A percentile compares a stretch with the other conserved stretches of the same genome.
Conservation (phyloP, 768 basidiomycete species). For the Amanita phalloides region DNA sequence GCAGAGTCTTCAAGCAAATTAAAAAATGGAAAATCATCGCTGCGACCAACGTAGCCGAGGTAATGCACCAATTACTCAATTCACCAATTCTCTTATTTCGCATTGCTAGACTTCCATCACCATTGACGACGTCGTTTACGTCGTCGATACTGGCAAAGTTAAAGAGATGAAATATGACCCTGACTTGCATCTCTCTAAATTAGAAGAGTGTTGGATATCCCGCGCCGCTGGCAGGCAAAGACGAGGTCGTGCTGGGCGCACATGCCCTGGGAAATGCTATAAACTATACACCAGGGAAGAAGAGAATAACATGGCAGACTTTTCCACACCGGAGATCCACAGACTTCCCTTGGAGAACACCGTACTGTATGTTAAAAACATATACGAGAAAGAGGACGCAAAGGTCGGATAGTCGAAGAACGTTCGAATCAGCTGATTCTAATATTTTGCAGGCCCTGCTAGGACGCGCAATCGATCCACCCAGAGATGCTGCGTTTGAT, state of each 20-base stretch:
- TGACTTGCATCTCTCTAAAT: conserved; percentile 57
- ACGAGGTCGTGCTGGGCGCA: conserved; percentile 85
- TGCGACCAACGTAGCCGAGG: conserved; percentile 89
- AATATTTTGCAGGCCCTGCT: conserved; percentile 42
- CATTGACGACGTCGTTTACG: conserved; percentile 81
- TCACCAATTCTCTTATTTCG: background rate
- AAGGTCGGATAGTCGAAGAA: conserved; percentile 32
- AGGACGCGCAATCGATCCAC: conserved; percentile 74
- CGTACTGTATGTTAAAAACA: conserved; percentile 72
- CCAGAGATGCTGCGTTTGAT: conserved; percentile 63
- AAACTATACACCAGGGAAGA: conserved; percentile 76
- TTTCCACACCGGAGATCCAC: conserved; percentile 81
- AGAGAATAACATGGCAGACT: conserved; percentile 56
- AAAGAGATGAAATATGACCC: conserved; percentile 74
- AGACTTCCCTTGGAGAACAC: conserved; percentile 80
- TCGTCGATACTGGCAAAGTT: conserved; percentile 76
- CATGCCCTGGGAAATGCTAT: conserved; percentile 73
- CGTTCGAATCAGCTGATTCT: background rate
- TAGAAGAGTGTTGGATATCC: conserved; percentile 74
- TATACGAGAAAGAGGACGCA: conserved; percentile 68
- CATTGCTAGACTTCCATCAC: conserved; percentile 69
- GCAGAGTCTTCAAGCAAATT: conserved; percentile 55
- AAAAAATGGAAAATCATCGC: conserved; percentile 75
- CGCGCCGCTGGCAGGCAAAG: conserved; percentile 76
- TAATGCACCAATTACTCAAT: conserved; percentile 15